Evolutionary conservation across 225 moss, liverwort and hornwort species (phyloP).

Genomic region (Asterella californica): DNA sequence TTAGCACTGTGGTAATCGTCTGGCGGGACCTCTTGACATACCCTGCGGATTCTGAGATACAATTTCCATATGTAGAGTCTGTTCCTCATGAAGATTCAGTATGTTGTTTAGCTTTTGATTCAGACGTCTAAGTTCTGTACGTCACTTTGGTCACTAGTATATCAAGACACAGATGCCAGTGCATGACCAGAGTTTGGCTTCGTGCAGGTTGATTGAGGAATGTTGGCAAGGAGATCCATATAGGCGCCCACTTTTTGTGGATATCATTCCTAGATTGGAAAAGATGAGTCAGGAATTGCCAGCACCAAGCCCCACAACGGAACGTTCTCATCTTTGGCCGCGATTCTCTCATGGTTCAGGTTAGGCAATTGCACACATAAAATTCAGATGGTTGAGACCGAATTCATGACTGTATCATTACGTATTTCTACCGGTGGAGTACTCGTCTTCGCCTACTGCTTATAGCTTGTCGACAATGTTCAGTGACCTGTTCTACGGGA

Average conservation of each 20-base stretch:
- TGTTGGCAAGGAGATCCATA: conserved; percentile 38
- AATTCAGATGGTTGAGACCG: conserved; percentile 12
- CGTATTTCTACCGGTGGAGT: background rate
- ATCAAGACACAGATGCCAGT: background rate
- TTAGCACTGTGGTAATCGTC: background rate
- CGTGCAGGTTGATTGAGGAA: conserved; percentile 32
- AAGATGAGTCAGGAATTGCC: background rate
- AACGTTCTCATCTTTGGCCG: conserved; percentile 26
- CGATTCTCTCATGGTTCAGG: conserved; percentile 26
- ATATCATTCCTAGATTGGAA: conserved; percentile 39
- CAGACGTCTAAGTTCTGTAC: background rate
- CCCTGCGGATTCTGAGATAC: background rate
- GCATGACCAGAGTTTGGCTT: background rate
- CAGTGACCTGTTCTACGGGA: conserved; percentile 14
- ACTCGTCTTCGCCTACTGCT: conserved; percentile 11
- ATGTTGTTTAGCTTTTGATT: background rate
- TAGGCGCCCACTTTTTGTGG: conserved; percentile 30
- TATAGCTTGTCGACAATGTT: background rate
- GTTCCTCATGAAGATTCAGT: background rate
- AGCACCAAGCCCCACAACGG: conserved; percentile 9
- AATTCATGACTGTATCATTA: conserved; percentile 1
- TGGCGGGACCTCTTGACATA: background rate
- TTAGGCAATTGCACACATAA: conserved; percentile 6
- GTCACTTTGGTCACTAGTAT: background rate
- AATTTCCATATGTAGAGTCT: background rate